Evolutionary conservation across 805 yeast genomes (phyloP), one percentile per base, ranked within the genome.

Genomic region (Kockiozyma suomiensis): DNA sequence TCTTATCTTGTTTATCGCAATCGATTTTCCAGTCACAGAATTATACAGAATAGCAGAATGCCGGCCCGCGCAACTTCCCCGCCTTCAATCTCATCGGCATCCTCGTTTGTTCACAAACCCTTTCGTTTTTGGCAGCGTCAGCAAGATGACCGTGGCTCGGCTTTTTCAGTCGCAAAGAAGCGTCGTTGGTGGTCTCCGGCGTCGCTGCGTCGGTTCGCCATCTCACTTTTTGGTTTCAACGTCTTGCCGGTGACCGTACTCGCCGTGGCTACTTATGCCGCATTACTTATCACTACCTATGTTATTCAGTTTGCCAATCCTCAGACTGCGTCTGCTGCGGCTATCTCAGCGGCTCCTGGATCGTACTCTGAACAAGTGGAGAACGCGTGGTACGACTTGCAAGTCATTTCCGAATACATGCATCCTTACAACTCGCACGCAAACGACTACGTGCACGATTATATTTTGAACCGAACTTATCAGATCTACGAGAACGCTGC

Each of bases 361-460:
- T 56, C 61, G 12, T 61, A 61, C 43, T 43, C 59, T n/a, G 43
- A 17, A 3, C 41, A 41, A 8, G 65, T 62, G 45, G 66, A 62
- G 49, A 38, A 35, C 10, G 78, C 88, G 2, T 92, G 97, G 97
- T 62, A 73, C 1, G 88, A 86, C 68, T 76, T 92, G 50, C 96
- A 90, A 70, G 71, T 74, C 2, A 85, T 92, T 10, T 87, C 94
- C 0, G 68, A 74, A 33, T 70, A 78, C 28, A 85, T 84, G 54
- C 97, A 92, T 74, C 90, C 97, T 0, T 92, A 87, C 73, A 83
- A 84, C 25, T 86, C 96, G 0, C 83, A 77, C 59, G 88, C 85
- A 13, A 91, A 90, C 73, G 93, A 87, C 72, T 77, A 76, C 32
- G 90, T 91, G 13, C 93, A 87, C 72, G 86, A 84, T 65, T 88